Evolutionary conservation across 2,329 filamentous ascomycete species (phyloP).

Genomic region (Venturia oleaginea): DNA sequence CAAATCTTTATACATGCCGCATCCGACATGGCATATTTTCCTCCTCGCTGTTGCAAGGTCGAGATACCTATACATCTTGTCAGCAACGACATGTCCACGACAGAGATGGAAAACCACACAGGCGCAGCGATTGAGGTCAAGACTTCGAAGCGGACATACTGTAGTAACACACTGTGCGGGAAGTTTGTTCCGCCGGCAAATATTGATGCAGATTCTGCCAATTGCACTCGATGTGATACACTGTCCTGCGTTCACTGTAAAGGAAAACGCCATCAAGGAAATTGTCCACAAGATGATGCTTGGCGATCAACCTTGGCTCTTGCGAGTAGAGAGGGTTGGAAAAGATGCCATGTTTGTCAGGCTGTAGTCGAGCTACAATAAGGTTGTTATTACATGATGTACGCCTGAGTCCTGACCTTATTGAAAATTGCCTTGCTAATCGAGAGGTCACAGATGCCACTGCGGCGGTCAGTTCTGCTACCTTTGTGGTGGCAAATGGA

Average conservation of each 20-base stretch:
- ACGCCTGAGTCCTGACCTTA: neutral
- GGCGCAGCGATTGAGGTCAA: neutral
- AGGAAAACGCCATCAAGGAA: neutral
- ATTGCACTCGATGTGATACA: neutral
- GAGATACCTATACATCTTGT: neutral
- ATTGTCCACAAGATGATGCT: neutral
- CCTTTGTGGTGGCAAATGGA: neutral
- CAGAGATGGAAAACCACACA: neutral
- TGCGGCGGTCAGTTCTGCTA: slow-evolving; percentile 1
- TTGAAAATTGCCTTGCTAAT: neutral
- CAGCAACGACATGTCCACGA: neutral
- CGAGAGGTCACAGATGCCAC: neutral
- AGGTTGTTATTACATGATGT: neutral
- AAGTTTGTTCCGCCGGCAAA: neutral
- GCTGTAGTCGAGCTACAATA: neutral
- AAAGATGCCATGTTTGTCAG: neutral
- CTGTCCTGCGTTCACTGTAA: neutral
- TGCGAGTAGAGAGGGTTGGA: neutral
- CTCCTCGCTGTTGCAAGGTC: neutral
- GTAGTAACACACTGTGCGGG: neutral
- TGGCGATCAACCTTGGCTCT: neutral
- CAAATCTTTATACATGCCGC: neutral
- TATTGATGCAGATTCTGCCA: neutral
- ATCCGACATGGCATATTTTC: neutral
- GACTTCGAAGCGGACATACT: neutral